A percentile compares a stretch with the other conserved stretches of the same genome.
phyloP scores from a whole-genome alignment of 257 asterid species.

The Rhazya stricta region DNA sequence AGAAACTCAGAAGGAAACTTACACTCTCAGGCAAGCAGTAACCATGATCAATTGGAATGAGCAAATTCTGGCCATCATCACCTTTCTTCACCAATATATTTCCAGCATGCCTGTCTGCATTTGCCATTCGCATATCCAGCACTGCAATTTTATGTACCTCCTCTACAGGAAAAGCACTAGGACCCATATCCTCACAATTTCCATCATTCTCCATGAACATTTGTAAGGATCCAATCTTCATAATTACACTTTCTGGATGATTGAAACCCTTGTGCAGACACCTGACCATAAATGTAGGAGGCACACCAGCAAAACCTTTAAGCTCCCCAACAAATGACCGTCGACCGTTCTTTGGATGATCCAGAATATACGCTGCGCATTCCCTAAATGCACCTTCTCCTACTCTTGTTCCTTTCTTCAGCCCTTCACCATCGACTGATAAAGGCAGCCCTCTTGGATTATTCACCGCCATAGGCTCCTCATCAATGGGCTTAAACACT shows the following conservation, averaged over 20 bases:
- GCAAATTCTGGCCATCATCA: conserved; percentile 56
- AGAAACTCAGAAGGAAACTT: conserved; percentile 31
- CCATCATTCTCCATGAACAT: conserved; percentile 70
- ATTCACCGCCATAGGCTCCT: conserved; percentile 90
- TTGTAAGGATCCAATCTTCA: conserved; percentile 77
- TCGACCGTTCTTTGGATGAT: conserved; percentile 75
- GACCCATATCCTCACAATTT: conserved; percentile 92
- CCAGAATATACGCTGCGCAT: conserved; percentile 78
- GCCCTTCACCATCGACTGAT: conserved; percentile 79
- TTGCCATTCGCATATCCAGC: conserved; percentile 84
- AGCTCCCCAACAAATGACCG: conserved; percentile 55
- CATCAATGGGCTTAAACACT: conserved; percentile 82
- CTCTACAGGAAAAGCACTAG: conserved; percentile 62
- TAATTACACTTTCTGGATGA: conserved; percentile 50
- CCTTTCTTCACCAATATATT: conserved; percentile 66
- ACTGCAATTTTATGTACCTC: conserved; percentile 90
- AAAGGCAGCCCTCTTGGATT: conserved; percentile 85
- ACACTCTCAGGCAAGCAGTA: conserved; percentile 91
- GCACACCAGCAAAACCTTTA: conserved; percentile 77
- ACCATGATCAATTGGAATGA: conserved; percentile 92
- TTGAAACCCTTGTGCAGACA: conserved; percentile 74
- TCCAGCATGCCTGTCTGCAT: conserved; percentile 92
- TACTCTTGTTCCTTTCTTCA: conserved; percentile 87
- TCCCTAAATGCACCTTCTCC: conserved; percentile 93
- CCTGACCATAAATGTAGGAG: conserved; percentile 59